Evolutionary conservation across 495 filamentous ascomycete genomes (phyloP), one percentile per base, ranked within the genome.

Genomic region (Saxispiralis lemnorum): DNA sequence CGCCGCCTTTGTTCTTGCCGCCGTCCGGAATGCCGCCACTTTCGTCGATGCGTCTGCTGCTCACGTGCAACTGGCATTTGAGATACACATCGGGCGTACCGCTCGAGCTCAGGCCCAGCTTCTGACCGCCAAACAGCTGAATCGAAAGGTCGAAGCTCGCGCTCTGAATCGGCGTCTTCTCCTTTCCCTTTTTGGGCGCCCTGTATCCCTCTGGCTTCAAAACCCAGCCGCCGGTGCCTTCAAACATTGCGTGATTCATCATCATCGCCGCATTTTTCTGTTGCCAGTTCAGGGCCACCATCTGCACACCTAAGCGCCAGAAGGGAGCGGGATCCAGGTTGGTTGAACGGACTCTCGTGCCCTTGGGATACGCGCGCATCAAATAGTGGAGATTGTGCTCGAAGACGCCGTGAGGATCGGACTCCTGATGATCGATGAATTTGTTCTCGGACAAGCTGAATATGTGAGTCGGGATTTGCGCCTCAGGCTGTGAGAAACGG

Each of bases 201-300:
- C 72, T 66, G 51, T 77, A 81, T 15, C 75, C 79, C 19, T 66
- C 57, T 0, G 88, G 87, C 54, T 96, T 96, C 1, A 89, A 66
- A 1, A 89, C 76, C 67, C 83, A 96, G 14, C 88, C 88, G 4
- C 65, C 67, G 1, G 79, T 79, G 10, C 77, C 79, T 3, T 70
- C 68, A 56, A 96, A 96, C 84, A 95, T 88, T 44, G 73, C 88
- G 53, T 85, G 75, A 54, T 94, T 94, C 1, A 94, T 71, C 88
- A 95, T 95, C 80, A 84, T 92, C 11, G 83, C 87, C 44, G 79
- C 76, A 54, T 95, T 88, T 54, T 76, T 75, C 43, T 76, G 78
- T 53, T 96, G 88, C 87, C 88, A 96, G 60, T 95, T 96, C 33
- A 95, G 66, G 1, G 88, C 88, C 0, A 92, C 84, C 35, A 94